Evolutionary conservation across 1,284 basidiomycete genomes (phyloP).

Genomic region (Gastroboletus turbinatus): DNA sequence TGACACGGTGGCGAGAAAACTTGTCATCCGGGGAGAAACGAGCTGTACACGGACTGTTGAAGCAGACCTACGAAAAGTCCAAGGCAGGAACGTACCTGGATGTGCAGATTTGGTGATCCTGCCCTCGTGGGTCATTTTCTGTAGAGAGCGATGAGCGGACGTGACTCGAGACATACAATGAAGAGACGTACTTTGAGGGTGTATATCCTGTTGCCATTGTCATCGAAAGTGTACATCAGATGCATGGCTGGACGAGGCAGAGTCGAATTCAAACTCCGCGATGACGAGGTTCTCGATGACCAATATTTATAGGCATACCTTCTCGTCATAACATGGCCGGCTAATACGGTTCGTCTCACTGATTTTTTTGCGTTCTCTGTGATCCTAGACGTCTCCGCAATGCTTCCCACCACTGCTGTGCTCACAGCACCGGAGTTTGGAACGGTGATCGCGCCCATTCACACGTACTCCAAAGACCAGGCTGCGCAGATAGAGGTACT

Average conservation of each 20-base stretch:
- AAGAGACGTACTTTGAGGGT: slow-evolving; percentile 74
- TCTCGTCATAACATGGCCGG: not conserved
- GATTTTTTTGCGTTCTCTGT: not conserved
- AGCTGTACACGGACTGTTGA: slow-evolving; percentile 46
- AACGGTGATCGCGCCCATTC: slow-evolving; percentile 51
- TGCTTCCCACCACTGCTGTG: slow-evolving; percentile 42
- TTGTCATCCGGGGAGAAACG: slow-evolving; percentile 98
- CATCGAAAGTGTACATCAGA: slow-evolving; percentile 90
- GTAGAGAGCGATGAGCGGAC: slow-evolving; percentile 10
- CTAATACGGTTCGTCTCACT: not conserved
- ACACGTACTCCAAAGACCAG: slow-evolving; percentile 66
- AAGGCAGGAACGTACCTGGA: slow-evolving; percentile 59
- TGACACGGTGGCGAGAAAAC: slow-evolving; percentile 93
- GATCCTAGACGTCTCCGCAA: not conserved
- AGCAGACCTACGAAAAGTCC: not conserved
- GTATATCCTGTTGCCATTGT: slow-evolving; percentile 79
- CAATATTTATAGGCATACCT: not conserved
- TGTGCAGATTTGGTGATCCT: slow-evolving; percentile 92
- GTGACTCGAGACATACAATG: not conserved
- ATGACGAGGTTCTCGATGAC: not conserved
- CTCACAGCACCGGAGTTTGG: slow-evolving; percentile 46
- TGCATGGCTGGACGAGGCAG: slow-evolving; percentile 60
- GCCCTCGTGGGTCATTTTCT: slow-evolving; percentile 84
- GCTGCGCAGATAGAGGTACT: slow-evolving; percentile 57
- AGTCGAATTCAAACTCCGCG: slow-evolving; percentile 20